Conservation (phyloP, 2,329 filamentous ascomycete species). For the Zymoseptoria ardabiliae region DNA sequence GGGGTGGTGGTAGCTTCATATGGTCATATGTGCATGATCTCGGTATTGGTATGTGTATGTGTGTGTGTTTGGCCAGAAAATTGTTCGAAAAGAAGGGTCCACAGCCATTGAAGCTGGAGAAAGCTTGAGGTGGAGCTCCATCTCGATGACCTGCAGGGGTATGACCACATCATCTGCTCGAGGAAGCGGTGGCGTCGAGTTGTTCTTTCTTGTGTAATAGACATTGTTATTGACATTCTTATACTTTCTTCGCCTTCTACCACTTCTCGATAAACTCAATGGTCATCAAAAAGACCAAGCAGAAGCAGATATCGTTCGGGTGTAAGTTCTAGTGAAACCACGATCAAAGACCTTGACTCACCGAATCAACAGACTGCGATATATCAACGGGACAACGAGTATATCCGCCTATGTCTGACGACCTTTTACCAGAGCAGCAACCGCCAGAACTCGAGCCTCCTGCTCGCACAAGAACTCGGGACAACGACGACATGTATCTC, state of each 20-base stretch:
- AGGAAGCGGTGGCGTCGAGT: neutral
- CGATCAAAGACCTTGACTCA: neutral
- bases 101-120: neutral
- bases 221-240: neutral
- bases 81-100: neutral
- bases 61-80: neutral
- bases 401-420: constrained; percentile 24
- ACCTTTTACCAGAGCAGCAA: constrained; percentile 27
- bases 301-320: constrained; percentile 30
- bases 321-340: constrained; percentile 17
- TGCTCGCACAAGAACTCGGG: constrained; percentile 6
- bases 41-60: neutral
- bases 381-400: constrained; percentile 29
- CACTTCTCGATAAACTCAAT: constrained; percentile 8
- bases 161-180: neutral
- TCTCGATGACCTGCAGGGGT: neutral
- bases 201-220: neutral
- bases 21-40: neutral
- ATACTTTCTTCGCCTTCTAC: neutral
- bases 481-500: constrained; percentile 39
- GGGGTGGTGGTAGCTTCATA: neutral
- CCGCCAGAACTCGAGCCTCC: constrained; percentile 23
- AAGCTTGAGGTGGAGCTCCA: neutral
- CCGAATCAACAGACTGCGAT: constrained; percentile 26
- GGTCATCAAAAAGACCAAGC: constrained; percentile 24